phyloP scores from a whole-genome alignment of 306 rosid species.

The Albizia julibrissin region DNA sequence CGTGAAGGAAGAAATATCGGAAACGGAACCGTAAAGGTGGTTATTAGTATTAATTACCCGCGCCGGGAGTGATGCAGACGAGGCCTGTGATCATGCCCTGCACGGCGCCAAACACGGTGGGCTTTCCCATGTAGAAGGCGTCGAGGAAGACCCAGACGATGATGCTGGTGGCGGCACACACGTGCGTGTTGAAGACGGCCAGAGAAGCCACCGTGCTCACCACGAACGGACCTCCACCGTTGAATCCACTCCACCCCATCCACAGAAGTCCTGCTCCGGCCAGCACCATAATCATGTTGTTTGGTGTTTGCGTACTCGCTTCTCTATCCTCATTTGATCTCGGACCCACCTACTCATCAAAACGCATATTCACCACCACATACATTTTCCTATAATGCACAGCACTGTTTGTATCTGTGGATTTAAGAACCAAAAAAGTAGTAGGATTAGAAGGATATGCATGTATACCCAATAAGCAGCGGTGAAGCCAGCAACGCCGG shows the following conservation, averaged over 20 bases:
- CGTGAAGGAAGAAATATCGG: not conserved
- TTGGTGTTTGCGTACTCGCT: slow-evolving; percentile 34
- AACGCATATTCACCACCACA: not conserved
- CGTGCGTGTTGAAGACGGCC: slow-evolving; percentile 54
- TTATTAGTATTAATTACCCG: slow-evolving; percentile 29
- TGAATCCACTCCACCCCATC: slow-evolving; percentile 72
- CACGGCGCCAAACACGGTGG: slow-evolving; percentile 51
- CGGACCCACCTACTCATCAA: slow-evolving; percentile 41
- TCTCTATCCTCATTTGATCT: slow-evolving; percentile 33
- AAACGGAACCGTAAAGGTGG: not conserved
- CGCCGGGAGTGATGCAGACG: slow-evolving; percentile 56
- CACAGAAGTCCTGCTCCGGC: slow-evolving; percentile 61
- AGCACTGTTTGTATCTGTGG: not conserved
- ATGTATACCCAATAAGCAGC: slow-evolving; percentile 50
- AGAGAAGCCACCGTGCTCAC: slow-evolving; percentile 46
- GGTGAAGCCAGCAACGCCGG: slow-evolving; percentile 56
- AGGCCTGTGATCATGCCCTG: slow-evolving; percentile 64
- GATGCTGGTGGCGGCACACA: slow-evolving; percentile 48
- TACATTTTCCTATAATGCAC: not conserved
- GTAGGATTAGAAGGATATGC: not conserved
- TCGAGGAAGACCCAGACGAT: slow-evolving; percentile 46
- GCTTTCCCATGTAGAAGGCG: slow-evolving; percentile 41
- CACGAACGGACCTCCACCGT: slow-evolving; percentile 53
- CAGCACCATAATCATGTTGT: slow-evolving; percentile 47
- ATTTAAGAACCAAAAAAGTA: not conserved